phyloP scores from a whole-genome alignment of 108 stramenopile genomes.

The Skeletonema tropicum region DNA sequence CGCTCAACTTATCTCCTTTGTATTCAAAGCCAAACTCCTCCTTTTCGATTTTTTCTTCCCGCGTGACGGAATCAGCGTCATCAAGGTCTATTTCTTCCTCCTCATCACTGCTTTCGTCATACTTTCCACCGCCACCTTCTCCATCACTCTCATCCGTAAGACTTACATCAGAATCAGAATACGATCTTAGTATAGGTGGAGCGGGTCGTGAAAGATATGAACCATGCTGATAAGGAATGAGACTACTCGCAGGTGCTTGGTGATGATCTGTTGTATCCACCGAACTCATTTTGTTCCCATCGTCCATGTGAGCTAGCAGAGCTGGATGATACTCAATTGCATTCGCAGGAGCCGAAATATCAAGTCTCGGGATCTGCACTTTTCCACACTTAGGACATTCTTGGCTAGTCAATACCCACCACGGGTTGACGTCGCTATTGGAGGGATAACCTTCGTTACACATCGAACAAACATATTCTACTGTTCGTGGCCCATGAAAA shows the following conservation, averaged over 20 bases:
- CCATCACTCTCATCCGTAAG: slow-evolving; percentile 56
- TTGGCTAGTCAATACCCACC: slow-evolving; percentile 83
- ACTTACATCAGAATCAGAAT: slow-evolving; percentile 71
- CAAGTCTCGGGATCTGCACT: slow-evolving; percentile 82
- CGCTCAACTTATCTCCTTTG: slow-evolving; percentile 65
- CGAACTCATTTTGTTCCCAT: slow-evolving; percentile 37
- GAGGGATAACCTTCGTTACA: slow-evolving; percentile 82
- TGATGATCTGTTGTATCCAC: slow-evolving; percentile 15
- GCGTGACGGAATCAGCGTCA: slow-evolving; percentile 55
- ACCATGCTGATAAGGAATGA: neutral
- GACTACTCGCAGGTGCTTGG: neutral
- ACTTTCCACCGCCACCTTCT: slow-evolving; percentile 48
- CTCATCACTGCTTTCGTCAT: slow-evolving; percentile 57
- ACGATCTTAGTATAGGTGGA: neutral
- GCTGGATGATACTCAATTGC: slow-evolving; percentile 91
- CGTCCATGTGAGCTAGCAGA: slow-evolving; percentile 77
- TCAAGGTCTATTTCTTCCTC: slow-evolving; percentile 53
- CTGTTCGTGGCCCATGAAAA: slow-evolving; percentile 49
- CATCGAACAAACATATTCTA: slow-evolving; percentile 84
- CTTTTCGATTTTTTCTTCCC: slow-evolving; percentile 66
- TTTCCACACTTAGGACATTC: slow-evolving; percentile 90
- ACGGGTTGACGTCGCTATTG: slow-evolving; percentile 79
- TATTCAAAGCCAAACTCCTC: slow-evolving; percentile 84
- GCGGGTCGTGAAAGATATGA: slow-evolving; percentile 16
- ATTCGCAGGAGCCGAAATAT: slow-evolving; percentile 85